Evolutionary conservation across 139 green algal genomes (phyloP), one percentile per base, ranked within the genome.

Genomic region (Klebsormidium nitens): DNA sequence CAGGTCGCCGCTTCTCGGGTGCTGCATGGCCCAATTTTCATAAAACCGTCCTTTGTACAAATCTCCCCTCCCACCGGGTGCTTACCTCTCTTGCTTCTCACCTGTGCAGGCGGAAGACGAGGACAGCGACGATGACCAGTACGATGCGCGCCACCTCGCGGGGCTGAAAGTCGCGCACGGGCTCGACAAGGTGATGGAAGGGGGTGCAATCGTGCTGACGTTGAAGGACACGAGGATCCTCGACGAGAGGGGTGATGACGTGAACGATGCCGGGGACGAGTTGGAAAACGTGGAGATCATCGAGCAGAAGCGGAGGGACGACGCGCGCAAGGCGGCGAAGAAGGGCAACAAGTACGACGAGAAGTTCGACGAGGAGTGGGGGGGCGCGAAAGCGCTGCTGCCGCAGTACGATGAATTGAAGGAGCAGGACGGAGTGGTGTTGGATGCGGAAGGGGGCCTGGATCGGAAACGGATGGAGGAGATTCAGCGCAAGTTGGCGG

Each of bases 371-470:
- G 42, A 50, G 42, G 8, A 8, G 14, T 8, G 11, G 11, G 14
- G 11, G 14, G 32, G 6, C 36, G 48, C 23, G 1, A 78, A 72
- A 37, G 59, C 37, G 8, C 59, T 95, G 72, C 80, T 95, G 66
- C 78, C 87, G 52, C 91, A 95, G 82, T 95, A 95, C 68, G 89
- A 96, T 75, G 87, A 95, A 48, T 82, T 89, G 75, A 85, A 91
- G 58, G 88, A 88, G 52, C 82, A 88, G 42, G 81, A 81, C 17
- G 74, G 74, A 48, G 64, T 85, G 67, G 63, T 75, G 26, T 71
- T 95, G 19, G 85, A 83, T 1, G 75, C 73, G 2, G n/a, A n/a
- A n/a, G n/a, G n/a, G n/a, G n/a, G n/a, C n/a, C n/a, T n/a, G n/a
- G n/a, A n/a, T n/a, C n/a, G n/a, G 49, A 35, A 2, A 2, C 34